These are phyloP conservation scores for Myxozyma udenii DNA, from an alignment of 805 yeast species.

Conservation along the genomic window DNA sequence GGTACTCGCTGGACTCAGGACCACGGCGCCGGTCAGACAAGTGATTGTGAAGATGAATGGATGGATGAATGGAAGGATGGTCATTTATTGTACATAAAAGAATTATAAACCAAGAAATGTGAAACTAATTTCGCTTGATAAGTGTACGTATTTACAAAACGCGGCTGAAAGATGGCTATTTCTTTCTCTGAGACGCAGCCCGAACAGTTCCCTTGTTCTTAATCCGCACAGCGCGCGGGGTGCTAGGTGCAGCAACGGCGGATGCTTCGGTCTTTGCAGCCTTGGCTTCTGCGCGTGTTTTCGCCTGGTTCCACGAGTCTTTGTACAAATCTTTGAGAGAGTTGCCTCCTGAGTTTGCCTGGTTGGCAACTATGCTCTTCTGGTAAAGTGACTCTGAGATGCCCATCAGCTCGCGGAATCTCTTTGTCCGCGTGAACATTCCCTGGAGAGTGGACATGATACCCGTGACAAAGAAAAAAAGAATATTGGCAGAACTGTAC, in stretches of 20 bases:
- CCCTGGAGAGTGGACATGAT: constrained; percentile 13
- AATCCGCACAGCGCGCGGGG: background rate
- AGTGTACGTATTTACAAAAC: too few species aligned
- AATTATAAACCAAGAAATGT: too few species aligned
- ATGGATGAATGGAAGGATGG: too few species aligned
- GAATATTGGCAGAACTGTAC: constrained; percentile 23
- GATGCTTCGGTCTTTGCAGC: background rate
- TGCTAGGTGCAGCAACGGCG: background rate
- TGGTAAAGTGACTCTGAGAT: constrained; percentile 10
- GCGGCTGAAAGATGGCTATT: too few species aligned
- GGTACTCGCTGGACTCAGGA: too few species aligned
- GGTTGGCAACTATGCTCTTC: constrained; percentile 3
- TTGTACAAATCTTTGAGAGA: constrained; percentile 18
- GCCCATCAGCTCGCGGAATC: constrained; percentile 13
- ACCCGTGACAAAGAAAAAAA: constrained; percentile 25
- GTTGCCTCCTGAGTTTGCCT: background rate
- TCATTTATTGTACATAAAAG: too few species aligned
- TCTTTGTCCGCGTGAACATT: constrained; percentile 9
- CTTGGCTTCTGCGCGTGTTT: constrained; percentile 13
- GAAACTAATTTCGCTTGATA: too few species aligned
- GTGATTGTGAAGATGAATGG: too few species aligned
- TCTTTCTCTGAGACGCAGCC: too few species aligned
- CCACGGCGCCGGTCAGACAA: too few species aligned
- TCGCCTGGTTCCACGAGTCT: constrained; percentile 15
- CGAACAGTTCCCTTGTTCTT: background rate